Base-by-base conservation (phyloP, 495 filamentous ascomycete genomes). In the Amniculicola lignicola region DNA sequence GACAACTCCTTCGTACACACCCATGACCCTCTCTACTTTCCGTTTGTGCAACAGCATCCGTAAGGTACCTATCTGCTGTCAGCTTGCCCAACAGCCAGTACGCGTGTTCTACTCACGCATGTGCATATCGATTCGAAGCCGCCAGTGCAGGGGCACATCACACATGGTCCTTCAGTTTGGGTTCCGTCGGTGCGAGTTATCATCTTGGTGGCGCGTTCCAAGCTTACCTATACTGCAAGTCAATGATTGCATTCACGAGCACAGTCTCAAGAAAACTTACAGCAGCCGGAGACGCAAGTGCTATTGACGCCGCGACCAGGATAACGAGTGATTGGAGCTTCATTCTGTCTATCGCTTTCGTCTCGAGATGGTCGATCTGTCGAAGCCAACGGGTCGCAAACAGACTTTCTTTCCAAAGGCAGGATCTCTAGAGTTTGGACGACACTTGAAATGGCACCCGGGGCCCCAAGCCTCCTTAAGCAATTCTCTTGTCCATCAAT, bases 31-130 rank as follows among this genome's bases (percentile, higher is more conserved):
- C 15, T 28, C 24, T n/a, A 44, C 14, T 15, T n/a, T 24, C 31
- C 19, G 23, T 31, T n/a, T 22, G 14, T 54, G 45, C 58, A 61
- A 39, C 58, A 61, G 39, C 58, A 61, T n/a, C 58, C 58, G 27
- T 61, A 55, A 10, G 51, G 51, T 3, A 61, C 19, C 58, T 60
- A 21, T 18, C 15, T 15, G 38, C 51, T 44, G 36, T 10, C n/a
- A 36, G 28, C 23, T 1, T 44, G 4, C 12, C 16, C 7, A 27
- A 19, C 45, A 27, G 7, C 6, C 16, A 12, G 5, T 4, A 4
- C 37, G 16, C n/a, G n/a, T 4, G 21, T 1, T 48, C 9, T 31
- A 54, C 58, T 55, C 12, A 61, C 58, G 46, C 58, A 61, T 29
- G 12, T 46, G 51, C 58, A 61, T 10, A 6, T 40, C 9, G 37